Conservation (phyloP, 495 filamentous ascomycete species). For the Aspergillus baeticus region DNA sequence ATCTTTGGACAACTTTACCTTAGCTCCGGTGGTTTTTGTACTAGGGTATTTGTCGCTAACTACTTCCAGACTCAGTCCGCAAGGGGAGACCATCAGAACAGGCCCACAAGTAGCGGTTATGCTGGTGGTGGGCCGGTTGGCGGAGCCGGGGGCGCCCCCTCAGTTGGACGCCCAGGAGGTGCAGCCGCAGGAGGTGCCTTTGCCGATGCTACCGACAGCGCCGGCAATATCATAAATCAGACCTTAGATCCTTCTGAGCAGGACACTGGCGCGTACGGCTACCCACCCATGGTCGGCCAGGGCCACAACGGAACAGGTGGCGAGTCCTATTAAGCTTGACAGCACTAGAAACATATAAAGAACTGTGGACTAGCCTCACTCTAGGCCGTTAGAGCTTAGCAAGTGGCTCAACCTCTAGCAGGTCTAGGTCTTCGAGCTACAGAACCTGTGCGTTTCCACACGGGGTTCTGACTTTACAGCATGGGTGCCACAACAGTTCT, state of each 20-base stretch:
- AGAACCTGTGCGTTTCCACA: neutral
- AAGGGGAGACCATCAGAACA: conserved; percentile 69
- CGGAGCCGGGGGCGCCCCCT: conserved; percentile 41
- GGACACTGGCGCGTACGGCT: conserved; percentile 58
- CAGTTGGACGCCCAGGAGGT: conserved; percentile 43
- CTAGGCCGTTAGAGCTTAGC: neutral
- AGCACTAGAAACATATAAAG: conserved; percentile 1
- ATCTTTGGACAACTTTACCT: conserved; percentile 20
- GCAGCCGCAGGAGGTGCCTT: conserved; percentile 40
- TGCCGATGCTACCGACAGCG: conserved; percentile 55
- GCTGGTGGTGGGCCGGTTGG: conserved; percentile 50
- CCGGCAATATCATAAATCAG: conserved; percentile 59
- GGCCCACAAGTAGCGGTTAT: conserved; percentile 70
- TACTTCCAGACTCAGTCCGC: conserved; percentile 68
- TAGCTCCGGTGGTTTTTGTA: conserved; percentile 2
- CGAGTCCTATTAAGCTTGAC: conserved; percentile 43
- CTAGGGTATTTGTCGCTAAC: conserved; percentile 10
- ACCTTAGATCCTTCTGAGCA: conserved; percentile 60
- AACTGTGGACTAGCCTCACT: neutral
- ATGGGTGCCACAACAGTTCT: neutral
- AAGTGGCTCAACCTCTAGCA: neutral
- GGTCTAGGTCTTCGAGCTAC: neutral
- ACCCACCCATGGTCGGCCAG: conserved; percentile 58
- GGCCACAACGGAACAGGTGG: conserved; percentile 68
- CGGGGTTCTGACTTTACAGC: neutral